Evolutionary conservation across 1,284 basidiomycete species (phyloP).

Genomic region (Jaminaea rosea): DNA sequence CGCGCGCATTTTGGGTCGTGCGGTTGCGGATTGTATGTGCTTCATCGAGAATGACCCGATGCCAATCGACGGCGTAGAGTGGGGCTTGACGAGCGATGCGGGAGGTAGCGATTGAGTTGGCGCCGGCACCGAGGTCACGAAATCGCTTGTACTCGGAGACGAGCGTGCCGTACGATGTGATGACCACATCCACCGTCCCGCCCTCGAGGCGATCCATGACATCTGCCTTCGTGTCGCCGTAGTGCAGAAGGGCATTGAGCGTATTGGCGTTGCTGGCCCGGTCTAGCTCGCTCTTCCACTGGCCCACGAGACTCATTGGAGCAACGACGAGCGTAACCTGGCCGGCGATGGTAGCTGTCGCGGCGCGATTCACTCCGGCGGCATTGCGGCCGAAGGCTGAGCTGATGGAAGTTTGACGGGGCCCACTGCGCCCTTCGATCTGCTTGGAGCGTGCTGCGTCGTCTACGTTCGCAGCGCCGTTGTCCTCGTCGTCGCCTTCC

Average conservation of each 20-base stretch:
- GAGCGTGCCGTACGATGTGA: constrained; percentile 71
- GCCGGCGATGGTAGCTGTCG: too few relatives aligned
- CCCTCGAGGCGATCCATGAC: constrained; percentile 58
- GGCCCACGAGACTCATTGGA: constrained; percentile 77
- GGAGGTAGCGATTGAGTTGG: constrained; percentile 12
- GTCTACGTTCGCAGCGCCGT: constrained; percentile 11
- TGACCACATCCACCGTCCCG: constrained; percentile 59
- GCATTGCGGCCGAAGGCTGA: constrained; percentile 16
- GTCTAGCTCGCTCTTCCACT: constrained; percentile 82
- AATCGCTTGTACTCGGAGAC: constrained; percentile 35
- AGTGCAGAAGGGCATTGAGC: constrained; percentile 55
- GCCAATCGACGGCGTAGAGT: constrained; percentile 40
- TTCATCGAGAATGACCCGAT: constrained; percentile 27
- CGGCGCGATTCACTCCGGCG: constrained; percentile 4
- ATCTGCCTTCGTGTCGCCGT: constrained; percentile 71
- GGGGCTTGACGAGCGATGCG: constrained; percentile 15
- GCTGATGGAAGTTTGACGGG: constrained; percentile 27
- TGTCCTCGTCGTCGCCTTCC: constrained; percentile 13
- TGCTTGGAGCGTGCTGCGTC: background rate
- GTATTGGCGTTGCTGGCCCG: constrained; percentile 56
- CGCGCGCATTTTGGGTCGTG: constrained; percentile 77
- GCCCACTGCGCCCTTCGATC: background rate
- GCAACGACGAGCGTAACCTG: constrained; percentile 76
- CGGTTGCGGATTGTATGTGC: constrained; percentile 50
- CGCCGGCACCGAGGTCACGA: constrained; percentile 16